Base-by-base conservation (phyloP, 75 land plant species). In the Pinus tabuliformis region DNA sequence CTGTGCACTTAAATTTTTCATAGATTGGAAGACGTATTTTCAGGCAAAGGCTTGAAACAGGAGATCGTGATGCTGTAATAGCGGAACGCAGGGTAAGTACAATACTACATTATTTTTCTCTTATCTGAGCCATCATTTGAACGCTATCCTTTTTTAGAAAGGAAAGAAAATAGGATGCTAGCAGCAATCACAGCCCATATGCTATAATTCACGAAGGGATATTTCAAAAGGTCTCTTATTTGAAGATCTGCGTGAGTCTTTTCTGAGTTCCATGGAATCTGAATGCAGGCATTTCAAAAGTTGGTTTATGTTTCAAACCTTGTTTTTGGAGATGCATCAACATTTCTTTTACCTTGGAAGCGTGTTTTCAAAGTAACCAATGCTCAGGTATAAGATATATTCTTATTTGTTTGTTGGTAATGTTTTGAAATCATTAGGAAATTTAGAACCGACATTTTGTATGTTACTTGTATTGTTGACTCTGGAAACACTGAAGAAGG, bases 271-370 rank as follows among this genome's bases (percentile, higher is more conserved):
- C 26, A 26, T 26, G 26, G 26, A 21, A 36, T 77, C 56, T 22
- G 7, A 37, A 73, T 83, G 84, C 99, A 96, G 99, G 91, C 98
- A 78, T 97, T 97, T 82, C 98, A 94, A 80, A 97, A 92, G 83
- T 81, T 97, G 63, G 88, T 97, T 52, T 97, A 97, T 79, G 95
- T 97, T 54, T 97, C 99, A 61, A 87, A 76, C 52, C 87, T 97
- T 66, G 95, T 94, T 0, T 97, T 97, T 88, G 99, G 99, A 37
- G 98, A 94, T 24, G 99, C 99, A 62, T 91, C 99, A 62, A 83
- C 78, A 62, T 97, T 94, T 76, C 92, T 94, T 70, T 83, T 97
- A 75, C 99, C 99, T 56, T 97, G 99, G 99, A 97, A 97, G 78
- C 93, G 99, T 70, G 89, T 97, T 77, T 97, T 97, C 79, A 91